Evolutionary conservation across 257 asterid genomes (phyloP).

Genomic region (Sherardia arvensis): DNA sequence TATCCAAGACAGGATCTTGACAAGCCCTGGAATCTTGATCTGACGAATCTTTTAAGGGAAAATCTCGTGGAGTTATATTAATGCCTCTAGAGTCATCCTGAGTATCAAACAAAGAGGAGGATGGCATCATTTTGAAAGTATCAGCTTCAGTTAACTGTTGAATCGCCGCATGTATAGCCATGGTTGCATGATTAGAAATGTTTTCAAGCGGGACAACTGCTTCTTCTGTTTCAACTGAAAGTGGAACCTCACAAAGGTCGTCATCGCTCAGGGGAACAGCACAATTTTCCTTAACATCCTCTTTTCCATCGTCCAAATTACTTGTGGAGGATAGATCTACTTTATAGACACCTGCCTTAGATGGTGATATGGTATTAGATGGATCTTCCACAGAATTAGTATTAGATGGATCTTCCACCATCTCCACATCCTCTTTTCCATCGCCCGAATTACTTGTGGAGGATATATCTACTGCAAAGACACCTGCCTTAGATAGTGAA

Average conservation of each 20-base stretch:
- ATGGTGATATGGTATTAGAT: constrained; percentile 20
- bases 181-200: constrained; percentile 9
- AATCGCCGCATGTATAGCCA: constrained; percentile 2
- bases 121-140: not conserved
- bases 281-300: constrained; percentile 21
- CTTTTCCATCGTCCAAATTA: constrained; percentile 21
- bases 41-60: constrained; percentile 2
- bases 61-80: constrained; percentile 9
- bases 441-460: constrained; percentile 16
- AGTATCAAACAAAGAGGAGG: constrained; percentile 5
- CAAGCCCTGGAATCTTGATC: constrained; percentile 14
- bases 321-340: constrained; percentile 16
- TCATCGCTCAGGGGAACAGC: constrained; percentile 27
- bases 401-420: no score
- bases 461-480: constrained; percentile 20
- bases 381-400: constrained; percentile 23
- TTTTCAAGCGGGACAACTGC: constrained; percentile 16
- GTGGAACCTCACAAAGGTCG: constrained; percentile 17
- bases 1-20: constrained; percentile 29
- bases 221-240: constrained; percentile 17
- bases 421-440: constrained; percentile 19
- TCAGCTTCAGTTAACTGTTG: not conserved
- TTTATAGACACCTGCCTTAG: constrained; percentile 14
- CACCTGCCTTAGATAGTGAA: constrained; percentile 13
- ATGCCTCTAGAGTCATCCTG: constrained; percentile 22